phyloP scores from a whole-genome alignment of 805 yeast genomes.

The Cyberlindnera lachancei region DNA sequence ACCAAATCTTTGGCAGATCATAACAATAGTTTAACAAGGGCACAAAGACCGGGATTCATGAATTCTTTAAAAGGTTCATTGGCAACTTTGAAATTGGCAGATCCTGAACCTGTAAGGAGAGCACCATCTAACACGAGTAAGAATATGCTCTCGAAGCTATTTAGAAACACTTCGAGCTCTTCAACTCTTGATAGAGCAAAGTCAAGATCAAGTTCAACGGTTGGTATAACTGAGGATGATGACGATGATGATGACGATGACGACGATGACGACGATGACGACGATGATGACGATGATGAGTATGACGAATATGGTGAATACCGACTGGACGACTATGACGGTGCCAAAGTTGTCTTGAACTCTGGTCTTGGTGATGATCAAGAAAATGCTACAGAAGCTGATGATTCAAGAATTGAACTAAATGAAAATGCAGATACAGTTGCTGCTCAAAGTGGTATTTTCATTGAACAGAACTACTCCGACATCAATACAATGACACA shows the following conservation, averaged over 20 bases:
- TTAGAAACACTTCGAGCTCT: conserved; percentile 16
- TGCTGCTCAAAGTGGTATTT: conserved; percentile 14
- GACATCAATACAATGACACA: conserved; percentile 17
- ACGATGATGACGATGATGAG: conserved; percentile 8
- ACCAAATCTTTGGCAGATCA: background rate
- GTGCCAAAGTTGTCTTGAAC: no score
- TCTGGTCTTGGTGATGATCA: conserved; percentile 5
- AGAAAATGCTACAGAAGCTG: conserved; percentile 3
- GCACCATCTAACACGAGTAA: conserved; percentile 8
- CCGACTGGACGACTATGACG: no score
- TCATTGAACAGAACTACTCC: conserved; percentile 18
- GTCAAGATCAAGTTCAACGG: no score
- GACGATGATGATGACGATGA: conserved; percentile 1
- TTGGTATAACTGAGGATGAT: background rate
- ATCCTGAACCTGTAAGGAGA: conserved; percentile 1
- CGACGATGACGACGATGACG: conserved; percentile 9
- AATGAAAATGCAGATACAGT: conserved; percentile 6
- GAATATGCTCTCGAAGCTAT: conserved; percentile 19
- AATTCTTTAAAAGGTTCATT: conserved; percentile 9
- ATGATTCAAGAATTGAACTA: conserved; percentile 5
- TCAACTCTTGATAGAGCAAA: conserved; percentile 7
- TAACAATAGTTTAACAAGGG: background rate
- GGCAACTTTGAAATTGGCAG: conserved; percentile 9
- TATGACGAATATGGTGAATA: conserved; percentile 4
- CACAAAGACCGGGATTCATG: conserved; percentile 4